Conservation (phyloP, 1,284 basidiomycete genomes). For the Stygiomarasmius scandens region DNA sequence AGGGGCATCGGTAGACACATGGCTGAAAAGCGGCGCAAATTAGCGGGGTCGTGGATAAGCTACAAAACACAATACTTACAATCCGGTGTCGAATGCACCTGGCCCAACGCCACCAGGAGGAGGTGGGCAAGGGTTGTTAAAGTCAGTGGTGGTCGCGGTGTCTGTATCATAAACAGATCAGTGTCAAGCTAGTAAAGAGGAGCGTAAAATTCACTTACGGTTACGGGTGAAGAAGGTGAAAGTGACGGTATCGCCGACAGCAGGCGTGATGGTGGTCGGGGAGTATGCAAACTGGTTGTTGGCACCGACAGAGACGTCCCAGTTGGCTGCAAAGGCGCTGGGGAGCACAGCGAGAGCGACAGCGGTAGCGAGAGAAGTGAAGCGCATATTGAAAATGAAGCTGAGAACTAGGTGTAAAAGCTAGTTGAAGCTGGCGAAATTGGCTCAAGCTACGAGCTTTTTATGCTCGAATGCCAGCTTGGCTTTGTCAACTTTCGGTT, state of each 20-base stretch:
- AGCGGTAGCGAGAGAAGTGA: neutral
- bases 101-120: conserved; percentile 18
- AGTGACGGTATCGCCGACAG: conserved; percentile 13
- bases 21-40: neutral
- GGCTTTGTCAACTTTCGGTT: neutral
- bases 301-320: conserved; percentile 10
- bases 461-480: neutral
- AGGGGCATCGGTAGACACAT: neutral
- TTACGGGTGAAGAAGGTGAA: conserved; percentile 15
- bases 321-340: neutral
- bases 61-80: conserved; percentile 10
- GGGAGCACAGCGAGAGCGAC: neutral
- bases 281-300: conserved; percentile 9
- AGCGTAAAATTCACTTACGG: conserved; percentile 9
- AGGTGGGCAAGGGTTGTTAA: conserved; percentile 15
- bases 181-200: too few relatives aligned
- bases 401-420: neutral
- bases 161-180: neutral
- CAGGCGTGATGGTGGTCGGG: conserved; percentile 6
- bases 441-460: neutral
- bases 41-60: neutral
- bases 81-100: conserved; percentile 19
- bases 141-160: conserved; percentile 15
- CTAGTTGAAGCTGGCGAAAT: neutral
- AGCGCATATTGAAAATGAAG: neutral